phyloP scores from a whole-genome alignment of 495 filamentous ascomycete species.

The Penicillium riverlandense region DNA sequence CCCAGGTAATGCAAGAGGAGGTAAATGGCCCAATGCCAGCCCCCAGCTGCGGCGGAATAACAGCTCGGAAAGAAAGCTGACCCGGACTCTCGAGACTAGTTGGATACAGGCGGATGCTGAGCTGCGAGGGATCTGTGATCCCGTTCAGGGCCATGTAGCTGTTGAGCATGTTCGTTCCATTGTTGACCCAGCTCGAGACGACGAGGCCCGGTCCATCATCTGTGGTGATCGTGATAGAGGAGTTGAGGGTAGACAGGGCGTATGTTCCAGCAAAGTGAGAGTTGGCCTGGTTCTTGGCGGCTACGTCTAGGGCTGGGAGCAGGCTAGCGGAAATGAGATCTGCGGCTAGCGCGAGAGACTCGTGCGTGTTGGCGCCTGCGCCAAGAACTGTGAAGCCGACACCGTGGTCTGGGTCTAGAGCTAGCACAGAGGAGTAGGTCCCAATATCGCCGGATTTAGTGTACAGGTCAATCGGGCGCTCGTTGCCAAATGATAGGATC shows the following conservation, averaged over 20 bases:
- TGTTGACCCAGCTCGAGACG: slow-evolving; percentile 31
- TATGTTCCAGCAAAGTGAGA: slow-evolving; percentile 34
- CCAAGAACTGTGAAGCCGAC: slow-evolving; percentile 44
- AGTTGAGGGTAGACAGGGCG: slow-evolving; percentile 23
- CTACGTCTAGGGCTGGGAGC: slow-evolving; percentile 38
- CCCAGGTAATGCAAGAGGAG: slow-evolving; percentile 18
- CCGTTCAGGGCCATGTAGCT: slow-evolving; percentile 10
- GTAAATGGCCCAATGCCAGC: slow-evolving; percentile 12
- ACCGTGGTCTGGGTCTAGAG: slow-evolving; percentile 44
- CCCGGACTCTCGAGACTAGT: slow-evolving; percentile 20
- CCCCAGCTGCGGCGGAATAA: slow-evolving; percentile 14
- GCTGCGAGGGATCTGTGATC: background rate
- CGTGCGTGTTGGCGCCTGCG: slow-evolving; percentile 19
- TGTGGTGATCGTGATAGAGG: slow-evolving; percentile 31
- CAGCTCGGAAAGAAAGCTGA: slow-evolving; percentile 37
- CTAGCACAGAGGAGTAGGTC: slow-evolving; percentile 37
- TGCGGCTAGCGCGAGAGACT: no score
- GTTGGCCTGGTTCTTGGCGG: slow-evolving; percentile 32
- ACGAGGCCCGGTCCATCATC: slow-evolving; percentile 36
- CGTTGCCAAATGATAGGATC: slow-evolving; percentile 19
- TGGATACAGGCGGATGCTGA: slow-evolving; percentile 42
- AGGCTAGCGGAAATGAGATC: slow-evolving; percentile 2
- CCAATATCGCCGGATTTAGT: slow-evolving; percentile 46
- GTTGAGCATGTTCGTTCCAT: slow-evolving; percentile 31
- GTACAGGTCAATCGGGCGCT: slow-evolving; percentile 43